phyloP scores from a whole-genome alignment of 2,329 filamentous ascomycete genomes.

The Arthrobotrys musiformis region DNA sequence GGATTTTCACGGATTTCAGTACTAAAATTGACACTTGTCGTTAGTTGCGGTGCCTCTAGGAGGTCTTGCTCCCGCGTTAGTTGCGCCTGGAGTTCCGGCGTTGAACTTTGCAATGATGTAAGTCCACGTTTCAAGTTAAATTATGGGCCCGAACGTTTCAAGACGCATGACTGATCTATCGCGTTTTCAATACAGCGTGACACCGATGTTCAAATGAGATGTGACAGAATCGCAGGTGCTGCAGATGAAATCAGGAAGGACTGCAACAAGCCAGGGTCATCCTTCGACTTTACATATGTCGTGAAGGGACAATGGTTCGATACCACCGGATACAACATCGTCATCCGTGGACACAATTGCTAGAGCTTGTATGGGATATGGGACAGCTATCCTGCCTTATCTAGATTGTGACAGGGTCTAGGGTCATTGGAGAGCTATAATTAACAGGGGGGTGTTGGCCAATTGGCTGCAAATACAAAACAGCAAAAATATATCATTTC shows the following conservation, averaged over 20 bases:
- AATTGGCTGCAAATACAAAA: no score
- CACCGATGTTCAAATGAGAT: background rate
- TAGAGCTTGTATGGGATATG: background rate
- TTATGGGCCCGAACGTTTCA: background rate
- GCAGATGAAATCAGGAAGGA: background rate
- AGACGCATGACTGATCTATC: no score
- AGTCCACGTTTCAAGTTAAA: background rate
- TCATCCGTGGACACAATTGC: background rate
- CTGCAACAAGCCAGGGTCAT: background rate
- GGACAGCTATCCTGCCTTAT: background rate
- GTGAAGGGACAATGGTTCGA: slow-evolving; percentile 16
- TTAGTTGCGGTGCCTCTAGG: background rate
- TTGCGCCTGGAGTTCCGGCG: background rate
- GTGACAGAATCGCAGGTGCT: background rate
- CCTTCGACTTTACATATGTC: background rate
- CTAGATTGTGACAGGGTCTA: no score
- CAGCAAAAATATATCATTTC: no score
- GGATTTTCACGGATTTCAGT: no score
- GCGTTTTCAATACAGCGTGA: background rate
- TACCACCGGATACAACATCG: background rate
- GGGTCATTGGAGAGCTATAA: no score
- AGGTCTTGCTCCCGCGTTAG: background rate
- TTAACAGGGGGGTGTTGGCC: no score
- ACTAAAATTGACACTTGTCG: background rate
- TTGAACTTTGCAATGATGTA: slow-evolving; percentile 20